Evolutionary conservation across 2,329 filamentous ascomycete genomes (phyloP), one percentile per base, ranked within the genome.

Genomic region (Nannizziopsis barbatae): DNA sequence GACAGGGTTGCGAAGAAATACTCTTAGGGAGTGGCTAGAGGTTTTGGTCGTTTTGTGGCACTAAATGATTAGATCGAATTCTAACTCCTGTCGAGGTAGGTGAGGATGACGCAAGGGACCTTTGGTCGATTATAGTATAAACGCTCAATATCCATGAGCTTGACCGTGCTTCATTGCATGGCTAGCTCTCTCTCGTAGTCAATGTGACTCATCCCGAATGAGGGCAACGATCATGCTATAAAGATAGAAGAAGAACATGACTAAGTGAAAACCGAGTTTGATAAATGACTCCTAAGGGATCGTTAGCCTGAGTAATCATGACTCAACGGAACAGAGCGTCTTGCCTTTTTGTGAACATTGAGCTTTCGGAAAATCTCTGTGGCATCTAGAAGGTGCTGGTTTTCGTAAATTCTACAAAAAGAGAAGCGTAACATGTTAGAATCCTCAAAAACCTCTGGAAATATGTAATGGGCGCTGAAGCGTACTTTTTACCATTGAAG

Each of bases 241-340:
- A 50, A 98, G 84, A 74, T 98, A 98, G 80, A 96, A 98, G 81
- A 98, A 98, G 80, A 98, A 98, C 88, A 98, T 95, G 72, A 98
- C 70, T 52, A 98, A 76, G 71, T 98, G 92, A 77, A 98, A 98
- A 49, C 90, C 92, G 38, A 98, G 86, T 75, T 98, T 98, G 74
- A 92, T 83, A 70, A 98, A 98, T 0, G 92, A 96, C 80, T 98
- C 92, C 89, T 95, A 57, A 42, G 18, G 14, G 30, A 14, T n/a
- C 20, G 44, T 27, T 36, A 45, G 42, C 22, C 2, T 9, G 5
- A 15, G 40, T 22, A 12, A 8, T 14, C 31, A 8, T 7, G 7
- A 12, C 22, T 8, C 14, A 27, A 11, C 11, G 12, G 42, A 38
- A 44, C 31, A 38, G 1, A 4, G 5, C 11, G 32, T 32, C 33